Percentiles rank a stretch among this genome's conserved stretches.
Evolutionary conservation across 2,329 filamentous ascomycete genomes (phyloP).

Genomic region (Talaromyces sp.): DNA sequence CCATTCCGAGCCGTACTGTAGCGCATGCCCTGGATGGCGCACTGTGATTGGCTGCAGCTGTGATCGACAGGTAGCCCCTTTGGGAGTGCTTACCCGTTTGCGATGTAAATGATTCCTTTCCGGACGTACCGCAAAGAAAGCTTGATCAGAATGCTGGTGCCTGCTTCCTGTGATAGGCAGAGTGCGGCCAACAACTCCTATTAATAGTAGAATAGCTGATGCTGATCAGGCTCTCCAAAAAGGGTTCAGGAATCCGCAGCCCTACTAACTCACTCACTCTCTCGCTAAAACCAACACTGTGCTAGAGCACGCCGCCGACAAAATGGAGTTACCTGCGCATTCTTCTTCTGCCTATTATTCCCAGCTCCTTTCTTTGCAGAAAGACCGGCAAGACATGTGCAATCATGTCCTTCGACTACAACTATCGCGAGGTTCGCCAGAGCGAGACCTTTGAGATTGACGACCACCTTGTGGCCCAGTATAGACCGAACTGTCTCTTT

Average conservation of each 20-base stretch:
- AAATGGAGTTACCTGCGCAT: neutral
- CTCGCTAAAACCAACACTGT: too few relatives aligned
- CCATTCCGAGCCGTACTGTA: neutral
- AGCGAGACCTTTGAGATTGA: slow-evolving; percentile 33
- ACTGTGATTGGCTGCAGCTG: neutral
- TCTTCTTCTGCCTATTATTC: too few relatives aligned
- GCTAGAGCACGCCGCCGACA: too few relatives aligned
- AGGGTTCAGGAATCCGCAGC: too few relatives aligned
- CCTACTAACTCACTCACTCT: too few relatives aligned
- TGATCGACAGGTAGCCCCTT: neutral
- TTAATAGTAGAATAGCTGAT: too few relatives aligned
- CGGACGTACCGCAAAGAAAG: too few relatives aligned
- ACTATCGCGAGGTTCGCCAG: slow-evolving; percentile 27
- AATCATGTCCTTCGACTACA: neutral
- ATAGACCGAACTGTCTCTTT: neutral
- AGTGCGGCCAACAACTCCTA: too few relatives aligned
- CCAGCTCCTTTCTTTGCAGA: neutral
- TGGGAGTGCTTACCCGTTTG: neutral
- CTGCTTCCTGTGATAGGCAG: too few relatives aligned
- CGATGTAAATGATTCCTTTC: too few relatives aligned
- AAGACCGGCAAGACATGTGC: neutral
- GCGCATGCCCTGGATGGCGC: neutral
- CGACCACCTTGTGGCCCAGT: slow-evolving; percentile 20
- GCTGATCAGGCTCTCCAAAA: too few relatives aligned
- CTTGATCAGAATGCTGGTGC: too few relatives aligned